Conservation (phyloP, 306 rosid species). For the Carpinus fangiana region DNA sequence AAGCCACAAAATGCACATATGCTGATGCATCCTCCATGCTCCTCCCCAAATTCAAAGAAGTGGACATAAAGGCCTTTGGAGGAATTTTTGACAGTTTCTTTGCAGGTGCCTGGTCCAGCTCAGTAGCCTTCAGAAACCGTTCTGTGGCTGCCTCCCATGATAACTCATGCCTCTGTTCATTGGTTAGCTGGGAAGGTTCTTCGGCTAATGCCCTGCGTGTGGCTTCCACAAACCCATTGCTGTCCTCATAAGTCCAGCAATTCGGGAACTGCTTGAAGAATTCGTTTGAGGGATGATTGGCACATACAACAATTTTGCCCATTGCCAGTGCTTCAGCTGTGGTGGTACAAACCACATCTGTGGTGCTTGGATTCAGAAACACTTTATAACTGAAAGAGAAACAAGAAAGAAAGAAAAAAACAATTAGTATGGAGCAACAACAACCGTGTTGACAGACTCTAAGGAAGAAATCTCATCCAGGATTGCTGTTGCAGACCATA, state of each 20-base stretch:
- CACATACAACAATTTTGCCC: constrained; percentile 85
- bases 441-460: constrained; percentile 16
- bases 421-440: constrained; percentile 12
- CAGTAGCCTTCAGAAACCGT: constrained; percentile 63
- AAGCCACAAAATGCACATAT: constrained; percentile 60
- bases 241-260: constrained; percentile 59
- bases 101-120: constrained; percentile 44
- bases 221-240: constrained; percentile 58
- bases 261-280: constrained; percentile 94
- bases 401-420: constrained; percentile 16
- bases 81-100: constrained; percentile 33
- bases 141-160: constrained; percentile 95
- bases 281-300: constrained; percentile 89
- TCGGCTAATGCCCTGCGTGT: constrained; percentile 57
- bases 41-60: constrained; percentile 43
- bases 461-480: background rate
- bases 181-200: constrained; percentile 65
- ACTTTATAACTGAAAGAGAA: constrained; percentile 68
- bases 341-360: constrained; percentile 96
- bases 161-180: constrained; percentile 58
- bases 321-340: constrained; percentile 98
- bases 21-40: constrained; percentile 67
- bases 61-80: constrained; percentile 48
- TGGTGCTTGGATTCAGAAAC: constrained; percentile 94
- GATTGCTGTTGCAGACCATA: constrained; percentile 74